Percentiles rank a stretch among this genome's conserved stretches.
Conservation (phyloP, 257 asterid genomes). For the Solanum habrochaites region DNA sequence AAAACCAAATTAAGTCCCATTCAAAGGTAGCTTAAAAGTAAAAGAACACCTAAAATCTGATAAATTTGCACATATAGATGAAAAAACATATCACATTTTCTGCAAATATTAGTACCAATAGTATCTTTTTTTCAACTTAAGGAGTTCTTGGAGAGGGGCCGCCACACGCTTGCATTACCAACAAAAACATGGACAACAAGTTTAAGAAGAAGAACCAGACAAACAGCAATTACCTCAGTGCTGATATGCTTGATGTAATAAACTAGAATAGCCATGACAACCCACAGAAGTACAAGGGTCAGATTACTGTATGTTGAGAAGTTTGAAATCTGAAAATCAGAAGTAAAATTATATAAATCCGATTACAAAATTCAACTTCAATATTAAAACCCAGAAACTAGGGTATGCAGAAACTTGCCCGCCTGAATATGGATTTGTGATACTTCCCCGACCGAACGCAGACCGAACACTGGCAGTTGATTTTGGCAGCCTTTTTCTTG, state of each 20-base stretch:
- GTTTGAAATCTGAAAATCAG: slow-evolving; percentile 71
- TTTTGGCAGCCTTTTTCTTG: slow-evolving; percentile 44
- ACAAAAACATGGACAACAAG: neutral
- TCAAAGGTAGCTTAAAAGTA: neutral
- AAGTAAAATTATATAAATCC: neutral
- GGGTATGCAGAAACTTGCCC: slow-evolving; percentile 33
- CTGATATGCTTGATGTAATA: slow-evolving; percentile 70
- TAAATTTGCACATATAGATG: neutral
- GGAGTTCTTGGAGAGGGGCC: neutral
- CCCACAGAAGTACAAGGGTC: slow-evolving; percentile 87
- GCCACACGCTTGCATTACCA: neutral
- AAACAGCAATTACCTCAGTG: slow-evolving; percentile 59
- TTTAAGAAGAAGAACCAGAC: neutral
- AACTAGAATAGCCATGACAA: slow-evolving; percentile 52
- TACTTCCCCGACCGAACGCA: slow-evolving; percentile 93
- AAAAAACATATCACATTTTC: neutral
- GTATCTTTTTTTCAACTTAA: neutral
- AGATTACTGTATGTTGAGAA: slow-evolving; percentile 88
- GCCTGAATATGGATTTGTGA: slow-evolving; percentile 79
- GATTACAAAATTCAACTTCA: neutral
- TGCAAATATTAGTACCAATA: neutral
- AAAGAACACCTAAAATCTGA: neutral
- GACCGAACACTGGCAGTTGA: slow-evolving; percentile 77
- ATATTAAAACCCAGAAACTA: neutral
- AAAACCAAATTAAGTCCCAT: neutral